phyloP scores from a whole-genome alignment of 345 rosid genomes.

The Hypericum perforatum region DNA sequence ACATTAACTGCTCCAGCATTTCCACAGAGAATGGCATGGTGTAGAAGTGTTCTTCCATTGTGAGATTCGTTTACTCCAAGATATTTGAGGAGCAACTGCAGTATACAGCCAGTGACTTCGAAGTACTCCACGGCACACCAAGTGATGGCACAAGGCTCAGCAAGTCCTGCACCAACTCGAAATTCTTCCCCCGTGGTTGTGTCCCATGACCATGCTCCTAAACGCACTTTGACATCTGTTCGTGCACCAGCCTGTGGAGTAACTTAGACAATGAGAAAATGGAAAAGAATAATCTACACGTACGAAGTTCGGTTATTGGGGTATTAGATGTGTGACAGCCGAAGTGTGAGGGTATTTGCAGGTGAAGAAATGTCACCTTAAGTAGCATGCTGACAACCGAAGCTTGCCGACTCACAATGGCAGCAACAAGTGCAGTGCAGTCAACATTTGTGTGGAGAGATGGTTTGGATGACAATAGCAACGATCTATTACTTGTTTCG shows the following conservation, averaged over 20 bases:
- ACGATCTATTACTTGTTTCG: constrained; percentile 14
- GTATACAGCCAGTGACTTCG: constrained; percentile 28
- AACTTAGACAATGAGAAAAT: background rate
- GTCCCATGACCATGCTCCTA: constrained; percentile 36
- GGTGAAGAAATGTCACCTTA: constrained; percentile 15
- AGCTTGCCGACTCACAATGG: constrained; percentile 28
- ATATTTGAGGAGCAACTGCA: constrained; percentile 19
- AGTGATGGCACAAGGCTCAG: constrained; percentile 26
- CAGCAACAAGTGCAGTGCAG: constrained; percentile 27
- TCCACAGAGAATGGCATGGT: constrained; percentile 32
- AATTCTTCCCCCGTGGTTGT: constrained; percentile 30
- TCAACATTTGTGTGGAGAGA: constrained; percentile 25
- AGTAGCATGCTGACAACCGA: constrained; percentile 23
- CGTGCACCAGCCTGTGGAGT: constrained; percentile 24
- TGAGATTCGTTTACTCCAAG: constrained; percentile 15
- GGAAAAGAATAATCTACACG: background rate
- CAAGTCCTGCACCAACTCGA: constrained; percentile 30
- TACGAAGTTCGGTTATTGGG: no score
- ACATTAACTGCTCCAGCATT: constrained; percentile 22
- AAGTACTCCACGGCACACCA: constrained; percentile 33
- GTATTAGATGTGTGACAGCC: background rate
- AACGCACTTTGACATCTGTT: constrained; percentile 16
- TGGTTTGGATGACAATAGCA: constrained; percentile 22
- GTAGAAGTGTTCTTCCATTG: constrained; percentile 28
- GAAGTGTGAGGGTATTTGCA: background rate